Conservation (phyloP, 352 stramenopile genomes). For the Pythium plurisporium region DNA sequence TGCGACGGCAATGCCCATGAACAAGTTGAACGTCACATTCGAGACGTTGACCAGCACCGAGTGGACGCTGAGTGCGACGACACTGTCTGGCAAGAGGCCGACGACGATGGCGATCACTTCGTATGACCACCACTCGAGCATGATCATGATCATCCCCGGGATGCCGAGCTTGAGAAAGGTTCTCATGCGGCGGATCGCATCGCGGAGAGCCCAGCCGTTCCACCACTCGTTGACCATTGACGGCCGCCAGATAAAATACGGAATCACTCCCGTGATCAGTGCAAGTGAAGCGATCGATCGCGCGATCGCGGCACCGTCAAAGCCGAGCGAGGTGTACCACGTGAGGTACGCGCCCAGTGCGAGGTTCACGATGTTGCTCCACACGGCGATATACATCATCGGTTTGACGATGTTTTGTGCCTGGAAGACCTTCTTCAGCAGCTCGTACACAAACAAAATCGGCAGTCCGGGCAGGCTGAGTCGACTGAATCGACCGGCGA, state of each 20-base stretch:
- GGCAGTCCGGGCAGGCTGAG: constrained; percentile 54
- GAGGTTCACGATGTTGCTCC: constrained; percentile 67
- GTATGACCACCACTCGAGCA: constrained; percentile 67
- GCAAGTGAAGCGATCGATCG: constrained; percentile 46
- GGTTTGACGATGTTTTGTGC: constrained; percentile 76
- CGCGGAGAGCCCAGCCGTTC: constrained; percentile 4
- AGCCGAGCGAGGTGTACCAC: constrained; percentile 67
- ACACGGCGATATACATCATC: constrained; percentile 56
- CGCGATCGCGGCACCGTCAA: constrained; percentile 64
- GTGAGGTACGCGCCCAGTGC: constrained; percentile 57
- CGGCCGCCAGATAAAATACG: constrained; percentile 48
- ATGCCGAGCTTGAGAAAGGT: constrained; percentile 48
- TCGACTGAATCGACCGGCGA: constrained; percentile 53
- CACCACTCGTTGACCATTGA: constrained; percentile 36
- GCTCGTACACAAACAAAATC: constrained; percentile 78
- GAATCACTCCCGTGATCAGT: constrained; percentile 40
- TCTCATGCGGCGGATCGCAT: constrained; percentile 27
- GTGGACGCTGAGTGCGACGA: constrained; percentile 55
- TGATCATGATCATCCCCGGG: constrained; percentile 52
- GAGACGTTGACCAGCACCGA: constrained; percentile 62
- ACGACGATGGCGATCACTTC: constrained; percentile 56
- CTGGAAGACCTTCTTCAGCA: constrained; percentile 76
- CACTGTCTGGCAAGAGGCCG: constrained; percentile 40
- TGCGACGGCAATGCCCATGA: constrained; percentile 24
- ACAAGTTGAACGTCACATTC: constrained; percentile 60